Percentiles rank a stretch among this genome's conserved stretches.
These are phyloP conservation scores for Hyphopichia fennica DNA, from an alignment of 1,139 yeast species.

Conservation along the genomic window DNA sequence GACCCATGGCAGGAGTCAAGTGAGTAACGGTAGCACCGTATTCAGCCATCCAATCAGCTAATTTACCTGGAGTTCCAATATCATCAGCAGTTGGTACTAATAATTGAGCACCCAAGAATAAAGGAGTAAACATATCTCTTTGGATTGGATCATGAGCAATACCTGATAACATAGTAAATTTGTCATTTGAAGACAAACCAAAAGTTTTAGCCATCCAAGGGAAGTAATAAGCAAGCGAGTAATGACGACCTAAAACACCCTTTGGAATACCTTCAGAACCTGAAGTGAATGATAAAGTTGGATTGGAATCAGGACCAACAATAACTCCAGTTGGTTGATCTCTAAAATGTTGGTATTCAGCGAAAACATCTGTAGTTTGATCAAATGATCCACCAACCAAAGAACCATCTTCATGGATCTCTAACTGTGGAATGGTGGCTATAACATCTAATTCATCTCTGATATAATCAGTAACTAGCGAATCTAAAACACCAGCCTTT, in stretches of 20 bases:
- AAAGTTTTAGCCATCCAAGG: constrained; percentile 97
- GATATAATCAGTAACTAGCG: constrained; percentile 76
- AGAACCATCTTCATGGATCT: constrained; percentile 74
- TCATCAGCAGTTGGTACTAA: constrained; percentile 95
- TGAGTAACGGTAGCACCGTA: constrained; percentile 95
- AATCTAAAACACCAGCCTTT: constrained; percentile 83
- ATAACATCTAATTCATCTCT: constrained; percentile 67
- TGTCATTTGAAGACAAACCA: constrained; percentile 74
- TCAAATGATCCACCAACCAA: constrained; percentile 56
- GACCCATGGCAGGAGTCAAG: constrained; percentile 99
- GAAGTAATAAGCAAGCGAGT: constrained; percentile 92
- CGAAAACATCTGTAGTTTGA: constrained; percentile 48
- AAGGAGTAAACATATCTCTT: constrained; percentile 98
- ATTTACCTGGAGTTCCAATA: constrained; percentile 95
- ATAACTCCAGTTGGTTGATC: constrained; percentile 76
- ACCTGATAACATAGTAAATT: constrained; percentile 96
- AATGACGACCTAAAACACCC: constrained; percentile 98
- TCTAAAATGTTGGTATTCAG: constrained; percentile 43
- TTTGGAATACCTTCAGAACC: constrained; percentile 99
- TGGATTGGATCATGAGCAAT: constrained; percentile 99
- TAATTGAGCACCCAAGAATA: constrained; percentile 90
- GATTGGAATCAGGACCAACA: constrained; percentile 97
- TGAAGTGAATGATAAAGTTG: constrained; percentile 95
- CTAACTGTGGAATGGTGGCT: constrained; percentile 74
- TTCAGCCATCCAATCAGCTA: constrained; percentile 96